A percentile compares a stretch with the other conserved stretches of the same genome.
Conservation (phyloP, 2,329 filamentous ascomycete genomes). For the Mycosphaerella sp. region DNA sequence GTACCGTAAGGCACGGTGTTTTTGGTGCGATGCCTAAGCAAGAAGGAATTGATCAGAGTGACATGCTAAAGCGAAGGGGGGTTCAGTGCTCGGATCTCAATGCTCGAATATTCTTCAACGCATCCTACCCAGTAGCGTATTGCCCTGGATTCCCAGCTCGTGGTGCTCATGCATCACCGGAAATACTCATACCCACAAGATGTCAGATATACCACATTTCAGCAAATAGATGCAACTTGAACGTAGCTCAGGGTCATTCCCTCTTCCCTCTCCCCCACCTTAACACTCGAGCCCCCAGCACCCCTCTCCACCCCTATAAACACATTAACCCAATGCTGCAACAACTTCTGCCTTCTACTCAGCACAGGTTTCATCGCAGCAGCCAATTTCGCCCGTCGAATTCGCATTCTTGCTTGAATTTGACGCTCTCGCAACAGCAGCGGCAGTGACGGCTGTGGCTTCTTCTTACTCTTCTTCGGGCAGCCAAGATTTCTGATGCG, state of each 20-base stretch:
- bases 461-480: background rate
- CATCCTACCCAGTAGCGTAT: too few relatives aligned
- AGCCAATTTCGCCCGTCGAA: background rate
- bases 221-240: background rate
- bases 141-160: too few relatives aligned
- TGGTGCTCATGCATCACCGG: too few relatives aligned
- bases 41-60: background rate
- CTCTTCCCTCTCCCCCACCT: background rate
- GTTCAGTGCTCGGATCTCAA: too few relatives aligned
- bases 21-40: too few relatives aligned
- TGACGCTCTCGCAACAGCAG: too few relatives aligned
- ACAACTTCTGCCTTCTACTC: constrained; percentile 1
- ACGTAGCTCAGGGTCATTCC: background rate
- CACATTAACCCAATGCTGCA: constrained; percentile 1
- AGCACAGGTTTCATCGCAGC: background rate
- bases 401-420: background rate
- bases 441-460: background rate
- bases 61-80: too few relatives aligned
- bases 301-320: background rate
- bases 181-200: too few relatives aligned
- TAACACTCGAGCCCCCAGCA: background rate
- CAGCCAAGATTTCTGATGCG: too few relatives aligned
- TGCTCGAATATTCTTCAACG: too few relatives aligned
- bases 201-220: too few relatives aligned
- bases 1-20: background rate